Conservation (phyloP, 2,329 filamentous ascomycete species). For the Beauveria sp. region DNA sequence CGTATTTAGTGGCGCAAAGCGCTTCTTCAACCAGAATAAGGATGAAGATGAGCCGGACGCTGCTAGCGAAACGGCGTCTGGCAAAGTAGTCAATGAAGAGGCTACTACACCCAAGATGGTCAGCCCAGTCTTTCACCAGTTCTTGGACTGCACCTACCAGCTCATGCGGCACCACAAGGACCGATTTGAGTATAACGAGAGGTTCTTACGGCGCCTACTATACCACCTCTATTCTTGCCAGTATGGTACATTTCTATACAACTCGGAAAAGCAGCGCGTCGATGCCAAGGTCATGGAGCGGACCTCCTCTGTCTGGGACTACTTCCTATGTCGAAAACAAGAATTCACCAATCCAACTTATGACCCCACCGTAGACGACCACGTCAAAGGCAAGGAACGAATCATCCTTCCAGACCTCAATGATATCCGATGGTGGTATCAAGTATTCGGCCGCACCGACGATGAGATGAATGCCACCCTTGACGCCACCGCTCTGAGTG, state of each 20-base stretch:
- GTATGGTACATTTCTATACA: conserved; percentile 93
- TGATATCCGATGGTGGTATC: conserved; percentile 90
- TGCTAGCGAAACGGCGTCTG: conserved; percentile 31
- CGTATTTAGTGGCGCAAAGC: conserved; percentile 77
- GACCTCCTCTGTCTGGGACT: conserved; percentile 89
- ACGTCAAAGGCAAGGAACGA: conserved; percentile 69
- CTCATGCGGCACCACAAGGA: conserved; percentile 76
- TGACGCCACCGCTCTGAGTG: conserved; percentile 45
- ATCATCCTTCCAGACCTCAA: conserved; percentile 72
- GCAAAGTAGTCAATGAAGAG: conserved; percentile 44
- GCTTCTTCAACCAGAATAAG: conserved; percentile 74
- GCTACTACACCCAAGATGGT: conserved; percentile 82
- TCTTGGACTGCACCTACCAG: conserved; percentile 90
- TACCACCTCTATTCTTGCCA: conserved; percentile 96
- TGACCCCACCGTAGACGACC: conserved; percentile 67
- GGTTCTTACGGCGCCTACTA: conserved; percentile 78
- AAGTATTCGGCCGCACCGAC: conserved; percentile 77
- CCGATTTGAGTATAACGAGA: conserved; percentile 93
- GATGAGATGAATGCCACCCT: conserved; percentile 82
- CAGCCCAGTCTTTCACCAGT: conserved; percentile 95
- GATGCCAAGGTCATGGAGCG: conserved; percentile 61
- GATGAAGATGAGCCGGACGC: conserved; percentile 54
- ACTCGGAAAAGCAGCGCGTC: conserved; percentile 81
- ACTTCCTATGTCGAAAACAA: conserved; percentile 72
- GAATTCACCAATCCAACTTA: conserved; percentile 83